Percentiles rank a stretch among this genome's conserved stretches.
Evolutionary conservation across 148 eudicot species (phyloP).

Genomic region (Chenopodium album): DNA sequence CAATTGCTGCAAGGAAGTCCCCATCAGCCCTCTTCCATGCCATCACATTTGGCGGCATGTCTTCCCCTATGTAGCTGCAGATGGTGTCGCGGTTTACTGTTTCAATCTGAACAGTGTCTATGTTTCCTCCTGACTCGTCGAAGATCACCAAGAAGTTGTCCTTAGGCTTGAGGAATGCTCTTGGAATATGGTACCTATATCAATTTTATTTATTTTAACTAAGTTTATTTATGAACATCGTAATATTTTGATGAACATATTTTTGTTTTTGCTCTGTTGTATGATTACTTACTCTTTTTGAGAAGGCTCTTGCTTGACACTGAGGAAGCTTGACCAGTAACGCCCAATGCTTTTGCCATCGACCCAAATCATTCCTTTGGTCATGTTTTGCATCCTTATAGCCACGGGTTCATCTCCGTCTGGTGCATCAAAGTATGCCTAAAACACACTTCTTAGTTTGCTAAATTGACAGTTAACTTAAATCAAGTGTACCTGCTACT

Average conservation of each 20-base stretch:
- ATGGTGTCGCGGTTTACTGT: conserved; percentile 60
- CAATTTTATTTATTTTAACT: background rate
- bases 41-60: conserved; percentile 44
- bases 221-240: background rate
- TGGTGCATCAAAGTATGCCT: conserved; percentile 79
- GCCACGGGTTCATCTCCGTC: conserved; percentile 71
- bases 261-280: background rate
- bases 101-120: conserved; percentile 44
- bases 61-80: conserved; percentile 54
- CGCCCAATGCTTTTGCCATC: conserved; percentile 82
- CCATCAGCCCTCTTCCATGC: conserved; percentile 47
- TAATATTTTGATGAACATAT: background rate
- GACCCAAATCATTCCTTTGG: conserved; percentile 75
- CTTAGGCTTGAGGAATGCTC: conserved; percentile 62
- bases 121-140: conserved; percentile 67
- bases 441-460: background rate
- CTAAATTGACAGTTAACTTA: background rate
- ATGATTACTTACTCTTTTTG: conserved; percentile 72
- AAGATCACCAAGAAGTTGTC: conserved; percentile 70
- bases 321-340: conserved; percentile 60
- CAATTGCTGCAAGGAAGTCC: conserved; percentile 24
- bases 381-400: conserved; percentile 55
- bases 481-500: background rate
- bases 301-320: conserved; percentile 58
- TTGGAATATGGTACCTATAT: conserved; percentile 81